A percentile compares a stretch with the other conserved stretches of the same genome.
Evolutionary conservation across 2,329 filamentous ascomycete genomes (phyloP).

Genomic region (Tricladium varicosporioides): DNA sequence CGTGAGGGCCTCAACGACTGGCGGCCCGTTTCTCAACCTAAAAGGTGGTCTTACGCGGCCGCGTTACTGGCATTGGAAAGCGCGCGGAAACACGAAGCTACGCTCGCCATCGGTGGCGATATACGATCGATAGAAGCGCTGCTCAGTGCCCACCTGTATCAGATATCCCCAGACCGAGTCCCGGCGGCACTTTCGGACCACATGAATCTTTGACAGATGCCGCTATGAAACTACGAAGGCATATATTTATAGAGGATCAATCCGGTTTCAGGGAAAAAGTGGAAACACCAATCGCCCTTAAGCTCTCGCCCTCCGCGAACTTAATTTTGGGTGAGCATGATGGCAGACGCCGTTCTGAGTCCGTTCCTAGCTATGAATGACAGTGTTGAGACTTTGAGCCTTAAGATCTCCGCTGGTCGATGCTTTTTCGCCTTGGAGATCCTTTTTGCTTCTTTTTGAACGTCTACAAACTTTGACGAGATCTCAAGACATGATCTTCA

Average conservation of each 20-base stretch:
- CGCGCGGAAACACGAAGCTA: background rate
- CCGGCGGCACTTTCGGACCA: background rate
- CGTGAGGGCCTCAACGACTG: background rate
- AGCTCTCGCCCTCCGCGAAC: background rate
- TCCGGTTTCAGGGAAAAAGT: background rate
- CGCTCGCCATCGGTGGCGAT: background rate
- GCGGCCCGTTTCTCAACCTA: background rate
- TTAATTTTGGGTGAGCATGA: background rate
- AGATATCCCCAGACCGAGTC: background rate
- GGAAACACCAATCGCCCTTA: background rate
- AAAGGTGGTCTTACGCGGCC: background rate
- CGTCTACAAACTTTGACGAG: too few species aligned
- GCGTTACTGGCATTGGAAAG: background rate
- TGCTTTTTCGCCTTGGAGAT: too few species aligned
- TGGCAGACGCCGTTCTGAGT: too few species aligned
- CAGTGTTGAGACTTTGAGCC: too few species aligned
- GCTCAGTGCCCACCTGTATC: background rate
- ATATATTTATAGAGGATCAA: background rate
- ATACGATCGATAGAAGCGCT: background rate
- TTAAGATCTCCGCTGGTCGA: too few species aligned
- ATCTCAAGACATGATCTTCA: too few species aligned
- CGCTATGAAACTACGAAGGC: background rate
- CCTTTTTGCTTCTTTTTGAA: too few species aligned
- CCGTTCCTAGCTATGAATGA: too few species aligned
- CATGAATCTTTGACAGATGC: constrained; percentile 2